Evolutionary conservation across 73 alveolate species (phyloP), one percentile per base, ranked within the genome.

Genomic region (Stentor coeruleus): DNA sequence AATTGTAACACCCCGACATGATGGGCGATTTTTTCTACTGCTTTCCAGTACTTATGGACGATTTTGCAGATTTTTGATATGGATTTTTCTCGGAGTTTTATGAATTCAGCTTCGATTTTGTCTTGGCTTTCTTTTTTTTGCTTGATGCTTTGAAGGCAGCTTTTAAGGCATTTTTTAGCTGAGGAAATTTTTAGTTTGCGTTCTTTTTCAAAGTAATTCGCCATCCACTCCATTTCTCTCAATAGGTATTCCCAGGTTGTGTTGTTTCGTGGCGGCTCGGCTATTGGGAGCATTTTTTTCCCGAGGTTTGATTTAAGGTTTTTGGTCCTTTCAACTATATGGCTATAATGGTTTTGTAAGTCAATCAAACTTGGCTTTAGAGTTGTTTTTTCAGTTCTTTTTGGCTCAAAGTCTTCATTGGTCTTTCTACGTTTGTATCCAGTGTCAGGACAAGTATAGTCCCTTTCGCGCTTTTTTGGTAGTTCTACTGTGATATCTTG

Each of bases 211-310:
- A 95, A 95, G 85, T 95, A 97, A 3, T 86, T 90, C 15, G 97
- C 95, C 96, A 95, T 92, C 97, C 99, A 95, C 60, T 89, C 92
- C 99, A 95, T 95, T 86, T 95, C 99, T 58, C 85, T 85, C 58
- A 93, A 26, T 33, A 95, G 82, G 74, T 91, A 87, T 36, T 91
- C 98, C 97, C 99, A 91, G 80, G 91, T 97, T 1, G 97, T 86
- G 77, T 89, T 93, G 79, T 86, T 76, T 75, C 86, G 81, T 74
- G 82, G 87, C 0, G 93, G 93, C 38, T 87, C 92, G 3, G 59
- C 83, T 66, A 66, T 66, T 20, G n/a, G 79, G 33, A 11, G 79
- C 37, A 66, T 20, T 40, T 66, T 66, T 20, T 31, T 20, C 1
- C 79, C 79, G 37, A 20, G 33, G 79, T 20, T 66, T 66, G n/a